These are phyloP conservation scores for Flaveria robusta DNA, from an alignment of 129 eudicot genomes.

Conservation along the genomic window DNA sequence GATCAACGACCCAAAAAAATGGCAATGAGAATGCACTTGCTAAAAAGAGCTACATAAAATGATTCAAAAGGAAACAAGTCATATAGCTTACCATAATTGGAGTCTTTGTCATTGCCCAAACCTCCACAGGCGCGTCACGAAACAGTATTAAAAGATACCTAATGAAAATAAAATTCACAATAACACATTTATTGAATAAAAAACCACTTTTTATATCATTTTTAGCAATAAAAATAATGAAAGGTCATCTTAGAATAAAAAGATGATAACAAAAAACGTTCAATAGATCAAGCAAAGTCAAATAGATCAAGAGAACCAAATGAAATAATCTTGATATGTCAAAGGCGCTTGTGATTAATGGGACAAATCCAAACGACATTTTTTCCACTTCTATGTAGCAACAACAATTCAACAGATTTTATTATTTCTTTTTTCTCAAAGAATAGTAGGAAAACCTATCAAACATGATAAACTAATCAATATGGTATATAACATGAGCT, in stretches of 20 bases:
- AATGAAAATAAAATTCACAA: no score
- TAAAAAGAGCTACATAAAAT: slow-evolving; percentile 9
- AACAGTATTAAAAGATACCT: slow-evolving; percentile 88
- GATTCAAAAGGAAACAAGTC: background rate
- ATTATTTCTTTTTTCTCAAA: background rate
- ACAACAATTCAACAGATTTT: background rate
- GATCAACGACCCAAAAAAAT: background rate
- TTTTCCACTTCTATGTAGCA: background rate
- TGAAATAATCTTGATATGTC: slow-evolving; percentile 17
- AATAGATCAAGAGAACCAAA: slow-evolving; percentile 17
- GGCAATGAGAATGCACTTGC: background rate
- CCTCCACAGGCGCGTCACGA: slow-evolving; percentile 99
- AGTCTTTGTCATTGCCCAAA: slow-evolving; percentile 99
- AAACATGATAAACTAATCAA: slow-evolving; percentile 2
- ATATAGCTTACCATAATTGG: slow-evolving; percentile 75
- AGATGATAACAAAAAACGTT: slow-evolving; percentile 5
- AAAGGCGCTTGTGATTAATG: background rate
- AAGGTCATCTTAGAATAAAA: slow-evolving; percentile 21
- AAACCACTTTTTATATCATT: slow-evolving; percentile 12
- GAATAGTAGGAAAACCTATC: background rate
- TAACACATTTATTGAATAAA: background rate
- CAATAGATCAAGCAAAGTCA: slow-evolving; percentile 15
- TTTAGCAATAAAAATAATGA: slow-evolving; percentile 21
- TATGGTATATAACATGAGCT: background rate
- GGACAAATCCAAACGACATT: background rate